phyloP scores from a whole-genome alignment of 768 basidiomycete genomes.

The Fibroporia radiculosa region DNA sequence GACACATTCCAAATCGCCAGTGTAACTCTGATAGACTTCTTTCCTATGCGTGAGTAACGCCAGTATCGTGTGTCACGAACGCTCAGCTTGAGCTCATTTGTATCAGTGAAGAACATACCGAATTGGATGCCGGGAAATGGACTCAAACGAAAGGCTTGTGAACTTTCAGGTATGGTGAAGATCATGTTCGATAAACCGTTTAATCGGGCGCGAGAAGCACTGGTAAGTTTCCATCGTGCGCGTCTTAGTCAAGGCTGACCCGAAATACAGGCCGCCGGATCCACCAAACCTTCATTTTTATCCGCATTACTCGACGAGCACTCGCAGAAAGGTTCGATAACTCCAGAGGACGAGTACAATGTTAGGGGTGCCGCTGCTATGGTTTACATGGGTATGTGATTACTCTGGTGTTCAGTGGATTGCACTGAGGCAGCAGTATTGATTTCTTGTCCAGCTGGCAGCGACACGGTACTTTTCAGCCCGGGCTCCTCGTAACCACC shows the following conservation, averaged over 20 bases:
- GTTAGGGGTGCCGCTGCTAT: constrained; percentile 14
- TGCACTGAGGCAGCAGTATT: too few species aligned
- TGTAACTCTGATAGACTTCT: constrained; percentile 26
- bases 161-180: constrained; percentile 8
- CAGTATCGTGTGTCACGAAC: neutral
- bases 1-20: constrained; percentile 18
- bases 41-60: constrained; percentile 22
- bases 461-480: too few species aligned
- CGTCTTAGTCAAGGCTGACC: neutral
- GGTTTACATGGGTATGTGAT: constrained; percentile 17
- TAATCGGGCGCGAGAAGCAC: constrained; percentile 9
- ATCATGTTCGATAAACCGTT: constrained; percentile 13
- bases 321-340: neutral
- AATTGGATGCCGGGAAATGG: constrained; percentile 17
- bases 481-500: too few species aligned
- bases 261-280: neutral
- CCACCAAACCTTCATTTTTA: neutral
- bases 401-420: neutral
- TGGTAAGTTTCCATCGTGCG: constrained; percentile 7
- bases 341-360: neutral
- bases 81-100: neutral
- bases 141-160: constrained; percentile 14
- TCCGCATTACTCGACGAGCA: neutral
- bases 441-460: too few species aligned
- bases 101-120: constrained; percentile 15